Evolutionary conservation across 495 filamentous ascomycete genomes (phyloP), one percentile per base, ranked within the genome.

Genomic region (Penicillium paxilli): DNA sequence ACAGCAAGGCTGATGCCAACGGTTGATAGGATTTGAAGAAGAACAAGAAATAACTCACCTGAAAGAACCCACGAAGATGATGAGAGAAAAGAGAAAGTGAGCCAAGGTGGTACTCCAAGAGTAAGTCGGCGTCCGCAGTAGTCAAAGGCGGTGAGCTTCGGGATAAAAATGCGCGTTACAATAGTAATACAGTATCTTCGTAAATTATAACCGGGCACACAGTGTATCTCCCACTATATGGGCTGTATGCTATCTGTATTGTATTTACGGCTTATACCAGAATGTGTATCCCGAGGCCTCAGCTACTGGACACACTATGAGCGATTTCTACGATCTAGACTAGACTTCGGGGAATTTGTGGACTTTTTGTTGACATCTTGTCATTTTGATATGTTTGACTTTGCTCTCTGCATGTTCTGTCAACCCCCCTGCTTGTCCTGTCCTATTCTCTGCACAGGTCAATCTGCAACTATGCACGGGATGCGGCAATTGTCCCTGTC

Each of bases 41-140:
- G 44, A 44, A 41, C 37, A 22, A 47, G 35, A 11, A 54, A 55
- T n/a, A 14, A 58, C 59, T 61, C 41, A 57, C 54, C 54, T 46
- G 21, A 40, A 46, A 24, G 11, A 17, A 41, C 22, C 37, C 24
- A 32, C 24, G 10, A 46, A 28, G 14, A 26, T 19, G 32, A 21
- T 12, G 44, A 49, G 22, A 38, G 6, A 26, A 20, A 57, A 52
- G 33, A 19, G 19, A 28, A 33, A 11, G 28, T 38, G 20, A 32
- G 28, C 33, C 5, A 26, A 35, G 17, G 19, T 21, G 3, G 48
- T 38, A 16, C 35, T 16, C 35, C 16, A 7, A 16, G 35, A n/a
- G 5, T 7, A 38, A 38, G 17, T n/a, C 35, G n/a, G 16, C 8
- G 35, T 16, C 14, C 14, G 35, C 35, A 8, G 7, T 1, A 35